Evolutionary conservation across 257 asterid species (phyloP).

Genomic region (Nicotiana attenuata): DNA sequence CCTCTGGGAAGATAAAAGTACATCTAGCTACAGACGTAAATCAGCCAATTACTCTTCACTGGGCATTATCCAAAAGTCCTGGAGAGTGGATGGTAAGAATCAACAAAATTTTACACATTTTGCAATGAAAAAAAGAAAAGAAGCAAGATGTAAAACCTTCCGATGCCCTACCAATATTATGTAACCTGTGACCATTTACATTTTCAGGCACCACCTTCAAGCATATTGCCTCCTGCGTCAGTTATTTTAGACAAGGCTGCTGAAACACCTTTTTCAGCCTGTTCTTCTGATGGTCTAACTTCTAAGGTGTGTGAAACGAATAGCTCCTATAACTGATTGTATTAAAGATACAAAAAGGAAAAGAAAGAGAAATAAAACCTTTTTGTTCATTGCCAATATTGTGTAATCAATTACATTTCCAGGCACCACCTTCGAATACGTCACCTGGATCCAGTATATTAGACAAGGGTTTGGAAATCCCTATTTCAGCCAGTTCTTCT

Average conservation of each 20-base stretch:
- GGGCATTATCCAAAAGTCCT: constrained; percentile 81
- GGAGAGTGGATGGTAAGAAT: constrained; percentile 87
- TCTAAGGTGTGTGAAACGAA: constrained; percentile 42
- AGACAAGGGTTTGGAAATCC: constrained; percentile 62
- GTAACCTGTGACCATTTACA: background rate
- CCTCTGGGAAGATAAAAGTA: constrained; percentile 54
- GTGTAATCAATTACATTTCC: constrained; percentile 9
- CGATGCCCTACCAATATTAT: background rate
- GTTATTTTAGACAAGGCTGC: constrained; percentile 55
- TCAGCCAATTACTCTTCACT: constrained; percentile 78
- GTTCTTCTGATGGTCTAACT: constrained; percentile 36
- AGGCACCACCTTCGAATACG: constrained; percentile 71
- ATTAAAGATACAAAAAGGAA: background rate
- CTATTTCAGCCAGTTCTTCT: constrained; percentile 36
- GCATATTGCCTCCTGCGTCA: constrained; percentile 72
- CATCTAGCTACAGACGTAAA: constrained; percentile 76
- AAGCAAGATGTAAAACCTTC: background rate
- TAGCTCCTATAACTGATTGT: constrained; percentile 12
- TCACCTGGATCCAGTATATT: constrained; percentile 63
- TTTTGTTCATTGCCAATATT: background rate
- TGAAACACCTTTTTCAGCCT: constrained; percentile 54
- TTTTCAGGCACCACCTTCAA: constrained; percentile 72
- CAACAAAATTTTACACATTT: constrained; percentile 7
- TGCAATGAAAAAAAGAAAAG: background rate
- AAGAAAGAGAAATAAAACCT: background rate